Percentiles rank a stretch among this genome's conserved stretches.
Evolutionary conservation across 768 basidiomycete species (phyloP).

Genomic region (Coprinellus aureogranulatus): DNA sequence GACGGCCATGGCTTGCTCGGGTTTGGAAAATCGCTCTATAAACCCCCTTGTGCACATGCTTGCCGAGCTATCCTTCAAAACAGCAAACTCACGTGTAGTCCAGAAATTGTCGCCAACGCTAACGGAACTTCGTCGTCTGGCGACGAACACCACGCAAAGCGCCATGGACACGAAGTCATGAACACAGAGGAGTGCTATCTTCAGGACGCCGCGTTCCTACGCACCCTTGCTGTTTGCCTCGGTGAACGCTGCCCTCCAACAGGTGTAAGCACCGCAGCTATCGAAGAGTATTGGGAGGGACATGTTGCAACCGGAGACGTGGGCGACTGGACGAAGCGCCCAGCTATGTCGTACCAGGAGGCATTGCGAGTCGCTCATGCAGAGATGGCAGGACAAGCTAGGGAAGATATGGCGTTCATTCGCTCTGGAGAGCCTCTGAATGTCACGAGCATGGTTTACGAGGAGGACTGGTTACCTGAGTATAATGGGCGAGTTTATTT

Average conservation of each 20-base stretch:
- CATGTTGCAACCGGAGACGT: constrained; percentile 7
- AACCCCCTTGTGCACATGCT: constrained; percentile 6
- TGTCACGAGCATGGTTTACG: constrained; percentile 1
- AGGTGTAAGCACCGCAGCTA: neutral
- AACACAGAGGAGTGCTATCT: constrained; percentile 9
- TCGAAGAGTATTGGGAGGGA: constrained; percentile 10
- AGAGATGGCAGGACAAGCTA: neutral
- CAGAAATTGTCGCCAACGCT: neutral
- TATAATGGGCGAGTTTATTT: constrained; percentile 1
- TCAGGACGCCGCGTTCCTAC: constrained; percentile 10
- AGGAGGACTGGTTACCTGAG: neutral
- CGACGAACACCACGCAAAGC: neutral
- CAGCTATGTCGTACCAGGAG: constrained; percentile 7
- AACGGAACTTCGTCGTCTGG: no score
- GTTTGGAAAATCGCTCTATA: constrained; percentile 8
- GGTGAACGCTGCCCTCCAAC: constrained; percentile 3
- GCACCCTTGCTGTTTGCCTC: constrained; percentile 10
- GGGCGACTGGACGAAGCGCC: constrained; percentile 3
- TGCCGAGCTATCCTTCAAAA: constrained; percentile 1
- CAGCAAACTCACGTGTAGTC: constrained; percentile 5
- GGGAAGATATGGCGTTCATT: neutral
- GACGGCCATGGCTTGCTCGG: constrained; percentile 6
- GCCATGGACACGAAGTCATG: neutral
- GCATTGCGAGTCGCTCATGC: constrained; percentile 3
- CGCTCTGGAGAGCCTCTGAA: constrained; percentile 4